Percentiles rank a stretch among this genome's conserved stretches.
Evolutionary conservation across 192 early-diverging fungal genomes (phyloP).

Genomic region (Allomyces javanicus): DNA sequence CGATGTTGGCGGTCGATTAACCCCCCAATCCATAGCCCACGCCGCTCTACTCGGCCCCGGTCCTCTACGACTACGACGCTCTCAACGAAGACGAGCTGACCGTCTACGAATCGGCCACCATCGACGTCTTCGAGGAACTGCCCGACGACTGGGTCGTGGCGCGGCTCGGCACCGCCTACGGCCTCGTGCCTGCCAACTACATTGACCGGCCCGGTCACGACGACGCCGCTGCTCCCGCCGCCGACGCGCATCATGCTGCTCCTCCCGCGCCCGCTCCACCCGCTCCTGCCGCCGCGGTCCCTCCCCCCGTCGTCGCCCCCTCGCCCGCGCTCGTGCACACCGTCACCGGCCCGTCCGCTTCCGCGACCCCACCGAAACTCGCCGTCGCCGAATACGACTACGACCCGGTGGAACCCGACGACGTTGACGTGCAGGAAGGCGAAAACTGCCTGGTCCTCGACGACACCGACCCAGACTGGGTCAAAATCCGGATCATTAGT

Average conservation of each 20-base stretch:
- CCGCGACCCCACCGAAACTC: not conserved
- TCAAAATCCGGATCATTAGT: not conserved
- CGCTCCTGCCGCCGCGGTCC: not conserved
- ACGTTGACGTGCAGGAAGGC: not conserved
- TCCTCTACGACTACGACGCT: constrained; percentile 68
- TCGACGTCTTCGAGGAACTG: constrained; percentile 60
- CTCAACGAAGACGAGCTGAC: constrained; percentile 65
- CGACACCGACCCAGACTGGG: not conserved
- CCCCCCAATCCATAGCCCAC: constrained; percentile 20
- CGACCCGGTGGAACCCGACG: not conserved
- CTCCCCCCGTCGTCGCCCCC: not conserved
- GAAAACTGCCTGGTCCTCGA: not conserved
- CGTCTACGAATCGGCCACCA: constrained; percentile 46
- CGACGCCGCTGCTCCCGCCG: not conserved
- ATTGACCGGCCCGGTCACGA: constrained; percentile 22
- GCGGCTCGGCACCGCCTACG: constrained; percentile 35
- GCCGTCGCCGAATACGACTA: not conserved
- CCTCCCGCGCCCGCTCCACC: not conserved
- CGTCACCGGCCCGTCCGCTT: not conserved
- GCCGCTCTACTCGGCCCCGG: constrained; percentile 35
- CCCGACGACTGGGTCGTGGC: constrained; percentile 91
- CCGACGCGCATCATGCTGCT: no score
- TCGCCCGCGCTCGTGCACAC: not conserved
- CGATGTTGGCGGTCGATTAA: not conserved
- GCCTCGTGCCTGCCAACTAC: constrained; percentile 77